Percentiles rank a stretch among this genome's conserved stretches.
Evolutionary conservation across 2,329 filamentous ascomycete genomes (phyloP).

Genomic region (Hirsutella thompsonii): DNA sequence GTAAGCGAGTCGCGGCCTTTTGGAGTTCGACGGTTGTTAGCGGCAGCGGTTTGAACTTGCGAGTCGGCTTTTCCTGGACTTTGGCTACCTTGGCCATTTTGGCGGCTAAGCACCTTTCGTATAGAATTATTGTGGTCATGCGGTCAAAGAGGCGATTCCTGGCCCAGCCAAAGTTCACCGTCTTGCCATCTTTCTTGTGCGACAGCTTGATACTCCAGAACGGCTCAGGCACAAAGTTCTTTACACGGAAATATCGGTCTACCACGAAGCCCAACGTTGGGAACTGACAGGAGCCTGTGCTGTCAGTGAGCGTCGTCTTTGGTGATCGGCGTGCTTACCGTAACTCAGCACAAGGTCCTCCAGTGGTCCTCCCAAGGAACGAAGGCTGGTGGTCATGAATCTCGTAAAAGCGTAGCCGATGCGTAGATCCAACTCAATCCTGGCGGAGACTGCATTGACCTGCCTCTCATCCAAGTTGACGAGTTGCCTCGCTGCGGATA

Average conservation of each 20-base stretch:
- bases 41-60: conserved; percentile 86
- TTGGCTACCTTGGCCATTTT: conserved; percentile 70
- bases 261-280: conserved; percentile 95
- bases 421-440: conserved; percentile 84
- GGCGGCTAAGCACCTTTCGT: conserved; percentile 70
- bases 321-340: conserved; percentile 33
- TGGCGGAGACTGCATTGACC: conserved; percentile 73
- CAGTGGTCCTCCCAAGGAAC: conserved; percentile 54
- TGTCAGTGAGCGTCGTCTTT: conserved; percentile 3
- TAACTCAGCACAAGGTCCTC: conserved; percentile 64
- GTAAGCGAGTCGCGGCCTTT: conserved; percentile 81
- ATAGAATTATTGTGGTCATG: conserved; percentile 65
- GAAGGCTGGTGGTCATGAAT: conserved; percentile 70
- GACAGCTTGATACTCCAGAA: conserved; percentile 90
- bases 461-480: conserved; percentile 72
- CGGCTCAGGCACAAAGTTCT: conserved; percentile 81
- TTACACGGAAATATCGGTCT: conserved; percentile 85
- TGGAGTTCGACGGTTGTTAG: conserved; percentile 93
- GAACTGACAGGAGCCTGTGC: conserved; percentile 77
- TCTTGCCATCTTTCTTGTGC: conserved; percentile 63
- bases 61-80: conserved; percentile 81
- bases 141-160: conserved; percentile 80
- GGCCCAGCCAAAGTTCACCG: conserved; percentile 75
- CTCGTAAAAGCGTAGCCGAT: conserved; percentile 90
- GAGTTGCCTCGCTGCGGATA: conserved; percentile 68